Evolutionary conservation across 345 rosid genomes (phyloP), one percentile per base, ranked within the genome.

Genomic region (Eucalyptus erythrocorys): DNA sequence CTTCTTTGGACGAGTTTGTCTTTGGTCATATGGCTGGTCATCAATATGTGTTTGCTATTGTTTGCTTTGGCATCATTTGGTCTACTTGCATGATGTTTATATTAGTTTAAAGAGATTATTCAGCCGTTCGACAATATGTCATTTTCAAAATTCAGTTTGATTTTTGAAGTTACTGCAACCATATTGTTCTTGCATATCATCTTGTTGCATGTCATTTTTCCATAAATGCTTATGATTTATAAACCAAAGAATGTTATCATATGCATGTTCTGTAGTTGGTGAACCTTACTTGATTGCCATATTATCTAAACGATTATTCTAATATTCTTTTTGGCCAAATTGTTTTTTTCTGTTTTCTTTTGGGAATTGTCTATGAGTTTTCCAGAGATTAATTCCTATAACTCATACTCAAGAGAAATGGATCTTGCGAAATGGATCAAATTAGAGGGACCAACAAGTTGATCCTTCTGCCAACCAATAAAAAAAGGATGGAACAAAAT

Each of bases 61-160:
- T 64, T 64, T n/a, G 15, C 76, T 64, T 64, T 2, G 3, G 76
- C 10, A 64, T 64, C 19, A 64, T 64, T 32, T n/a, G 19, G 37
- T 64, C 68, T 64, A 4, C 3, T n/a, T 0, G 15, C 76, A 30
- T 1, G 0, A 64, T 16, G 8, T 64, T 64, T 5, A 0, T 0
- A 14, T n/a, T n/a, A 32, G 2, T 64, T 64, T n/a, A 4, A n/a
- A 15, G 37, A 64, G 21, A 64, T n/a, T 64, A 7, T n/a, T 64
- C 3, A 64, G 10, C 5, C 2, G 0, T 64, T 64, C 3, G 2
- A 64, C 10, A 0, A 64, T 64, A n/a, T 0, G 40, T 32, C 3
- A 0, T 14, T 14, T 64, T 64, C 10, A 0, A 64, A 64, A 16
- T n/a, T 64, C 21, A n/a, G 10, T n/a, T 64, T 64, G 2, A 7